Conservation (phyloP, 768 basidiomycete species). For the Coprinopsis marcescibilis region DNA sequence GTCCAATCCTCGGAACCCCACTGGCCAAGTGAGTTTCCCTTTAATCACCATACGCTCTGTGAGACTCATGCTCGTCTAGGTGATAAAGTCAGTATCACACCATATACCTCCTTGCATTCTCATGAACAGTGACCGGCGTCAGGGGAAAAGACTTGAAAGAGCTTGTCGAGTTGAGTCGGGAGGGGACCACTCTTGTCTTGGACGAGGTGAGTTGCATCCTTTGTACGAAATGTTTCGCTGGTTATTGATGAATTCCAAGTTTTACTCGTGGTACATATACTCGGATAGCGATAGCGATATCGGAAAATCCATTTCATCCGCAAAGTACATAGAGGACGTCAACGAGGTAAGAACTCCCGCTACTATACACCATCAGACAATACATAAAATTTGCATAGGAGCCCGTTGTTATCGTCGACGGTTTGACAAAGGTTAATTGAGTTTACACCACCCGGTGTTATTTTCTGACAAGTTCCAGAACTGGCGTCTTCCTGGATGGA, state of each 20-base stretch:
- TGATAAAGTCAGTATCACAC: constrained; percentile 37
- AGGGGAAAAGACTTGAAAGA: constrained; percentile 79
- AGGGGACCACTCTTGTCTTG: constrained; percentile 78
- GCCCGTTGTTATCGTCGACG: constrained; percentile 81
- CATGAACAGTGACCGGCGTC: constrained; percentile 6
- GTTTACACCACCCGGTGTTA: neutral
- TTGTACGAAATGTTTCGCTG: neutral
- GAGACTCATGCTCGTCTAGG: constrained; percentile 24
- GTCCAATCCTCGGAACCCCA: constrained; percentile 95
- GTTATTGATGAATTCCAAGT: constrained; percentile 37
- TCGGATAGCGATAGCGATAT: constrained; percentile 68
- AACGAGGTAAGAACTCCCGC: constrained; percentile 43
- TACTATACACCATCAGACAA: neutral
- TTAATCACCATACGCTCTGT: neutral
- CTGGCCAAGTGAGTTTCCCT: constrained; percentile 66
- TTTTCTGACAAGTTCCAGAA: constrained; percentile 47
- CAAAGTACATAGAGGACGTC: constrained; percentile 82
- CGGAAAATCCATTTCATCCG: constrained; percentile 77
- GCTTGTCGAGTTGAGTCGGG: constrained; percentile 65
- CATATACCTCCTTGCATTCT: neutral
- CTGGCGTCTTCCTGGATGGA: constrained; percentile 94
- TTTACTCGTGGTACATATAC: constrained; percentile 95
- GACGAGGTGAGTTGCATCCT: constrained; percentile 54
- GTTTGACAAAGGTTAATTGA: constrained; percentile 72
- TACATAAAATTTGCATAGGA: constrained; percentile 40